phyloP scores from a whole-genome alignment of 2,329 filamentous ascomycete species.

The Diaporthe australafricana region DNA sequence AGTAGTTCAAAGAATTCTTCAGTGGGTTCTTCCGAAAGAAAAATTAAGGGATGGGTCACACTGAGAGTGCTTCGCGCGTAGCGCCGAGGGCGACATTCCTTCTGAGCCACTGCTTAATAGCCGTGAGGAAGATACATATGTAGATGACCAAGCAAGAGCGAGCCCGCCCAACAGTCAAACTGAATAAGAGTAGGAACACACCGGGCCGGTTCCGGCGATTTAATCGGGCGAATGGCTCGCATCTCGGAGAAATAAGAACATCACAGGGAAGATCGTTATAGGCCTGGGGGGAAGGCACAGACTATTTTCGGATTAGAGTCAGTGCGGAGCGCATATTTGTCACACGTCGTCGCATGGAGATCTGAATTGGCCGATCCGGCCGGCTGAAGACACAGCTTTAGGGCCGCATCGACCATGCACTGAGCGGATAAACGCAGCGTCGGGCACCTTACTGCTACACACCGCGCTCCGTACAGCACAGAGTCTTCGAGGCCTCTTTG shows the following conservation, averaged over 20 bases:
- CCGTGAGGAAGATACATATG: too few species aligned
- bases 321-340: neutral
- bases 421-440: neutral
- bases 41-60: too few species aligned
- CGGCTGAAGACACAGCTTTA: neutral
- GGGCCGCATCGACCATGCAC: neutral
- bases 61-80: too few species aligned
- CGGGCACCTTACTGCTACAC: neutral
- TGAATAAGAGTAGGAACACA: too few species aligned
- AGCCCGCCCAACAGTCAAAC: too few species aligned
- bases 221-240: neutral
- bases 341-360: neutral
- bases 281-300: neutral
- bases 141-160: too few species aligned
- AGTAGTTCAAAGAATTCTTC: too few species aligned
- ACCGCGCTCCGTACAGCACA: neutral
- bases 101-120: too few species aligned
- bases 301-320: neutral
- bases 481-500: neutral
- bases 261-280: neutral
- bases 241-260: neutral
- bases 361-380: neutral
- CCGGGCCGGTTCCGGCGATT: too few species aligned
- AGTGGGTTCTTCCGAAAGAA: too few species aligned
- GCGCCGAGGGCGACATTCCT: too few species aligned